These are phyloP conservation scores for Eucalyptus globulus DNA, from an alignment of 345 rosid species.

Conservation along the genomic window DNA sequence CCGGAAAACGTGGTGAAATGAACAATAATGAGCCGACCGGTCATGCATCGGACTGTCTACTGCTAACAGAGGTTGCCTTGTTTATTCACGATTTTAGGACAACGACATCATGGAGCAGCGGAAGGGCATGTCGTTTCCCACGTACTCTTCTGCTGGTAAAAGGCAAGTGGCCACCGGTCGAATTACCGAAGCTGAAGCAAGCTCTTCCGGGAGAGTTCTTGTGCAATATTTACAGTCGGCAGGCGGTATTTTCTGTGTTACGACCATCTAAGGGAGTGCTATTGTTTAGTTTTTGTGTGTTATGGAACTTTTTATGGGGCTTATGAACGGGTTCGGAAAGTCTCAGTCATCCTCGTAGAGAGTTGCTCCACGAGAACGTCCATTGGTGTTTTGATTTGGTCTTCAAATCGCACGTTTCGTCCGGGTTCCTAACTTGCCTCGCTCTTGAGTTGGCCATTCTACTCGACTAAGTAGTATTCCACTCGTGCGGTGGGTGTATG, in stretches of 20 bases:
- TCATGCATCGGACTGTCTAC: not conserved
- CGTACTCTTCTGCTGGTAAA: not conserved
- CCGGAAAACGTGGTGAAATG: not conserved
- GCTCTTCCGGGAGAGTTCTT: not conserved
- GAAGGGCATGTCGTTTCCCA: not conserved
- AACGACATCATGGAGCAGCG: not conserved
- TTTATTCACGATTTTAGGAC: not conserved
- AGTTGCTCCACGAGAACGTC: not conserved
- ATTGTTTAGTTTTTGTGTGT: not conserved
- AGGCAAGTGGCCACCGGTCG: not conserved
- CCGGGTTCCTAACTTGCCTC: not conserved
- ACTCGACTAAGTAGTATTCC: conserved; percentile 6
- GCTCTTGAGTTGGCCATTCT: conserved; percentile 2
- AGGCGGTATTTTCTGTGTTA: not conserved
- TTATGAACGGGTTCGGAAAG: not conserved
- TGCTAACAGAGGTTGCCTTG: not conserved
- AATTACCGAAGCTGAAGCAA: not conserved
- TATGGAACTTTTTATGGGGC: not conserved
- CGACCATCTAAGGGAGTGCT: not conserved
- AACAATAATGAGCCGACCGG: not conserved
- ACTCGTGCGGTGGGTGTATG: not conserved
- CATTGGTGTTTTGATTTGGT: not conserved
- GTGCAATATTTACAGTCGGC: not conserved
- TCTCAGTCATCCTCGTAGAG: not conserved
- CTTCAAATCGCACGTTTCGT: not conserved